These are phyloP conservation scores for Plenodomus biglobosus DNA, from an alignment of 2,329 filamentous ascomycete genomes.

Conservation along the genomic window DNA sequence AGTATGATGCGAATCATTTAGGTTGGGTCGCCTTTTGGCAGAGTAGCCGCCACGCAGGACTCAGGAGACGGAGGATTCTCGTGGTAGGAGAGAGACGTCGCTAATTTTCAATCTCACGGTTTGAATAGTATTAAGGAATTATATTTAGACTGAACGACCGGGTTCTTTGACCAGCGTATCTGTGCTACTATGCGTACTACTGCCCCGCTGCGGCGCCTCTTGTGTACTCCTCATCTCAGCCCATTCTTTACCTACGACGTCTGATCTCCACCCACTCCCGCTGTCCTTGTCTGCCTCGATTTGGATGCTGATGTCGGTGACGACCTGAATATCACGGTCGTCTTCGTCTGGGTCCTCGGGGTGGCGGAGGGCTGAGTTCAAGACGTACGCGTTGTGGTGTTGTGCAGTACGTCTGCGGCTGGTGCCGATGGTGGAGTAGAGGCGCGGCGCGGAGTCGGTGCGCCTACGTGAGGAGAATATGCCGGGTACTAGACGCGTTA, in stretches of 20 bases:
- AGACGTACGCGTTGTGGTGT: not conserved
- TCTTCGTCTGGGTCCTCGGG: not conserved
- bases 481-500: conserved; percentile 27
- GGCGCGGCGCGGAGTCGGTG: conserved; percentile 5
- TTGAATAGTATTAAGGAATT: too few species aligned
- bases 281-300: conserved; percentile 16
- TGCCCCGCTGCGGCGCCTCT: not conserved
- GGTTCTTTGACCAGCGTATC: not conserved
- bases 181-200: not conserved
- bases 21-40: too few species aligned
- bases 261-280: not conserved
- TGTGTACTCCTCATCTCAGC: not conserved
- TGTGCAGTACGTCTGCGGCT: not conserved
- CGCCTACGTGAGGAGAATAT: conserved; percentile 22
- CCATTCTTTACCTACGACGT: not conserved
- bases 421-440: conserved; percentile 1
- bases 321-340: conserved; percentile 26
- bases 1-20: too few species aligned
- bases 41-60: too few species aligned
- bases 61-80: too few species aligned
- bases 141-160: not conserved
- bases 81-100: too few species aligned
- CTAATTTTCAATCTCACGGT: too few species aligned
- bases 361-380: not conserved
- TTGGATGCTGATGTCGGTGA: conserved; percentile 25